Evolutionary conservation across 345 rosid species (phyloP).

Genomic region (Excoecaria cochinchinensis): DNA sequence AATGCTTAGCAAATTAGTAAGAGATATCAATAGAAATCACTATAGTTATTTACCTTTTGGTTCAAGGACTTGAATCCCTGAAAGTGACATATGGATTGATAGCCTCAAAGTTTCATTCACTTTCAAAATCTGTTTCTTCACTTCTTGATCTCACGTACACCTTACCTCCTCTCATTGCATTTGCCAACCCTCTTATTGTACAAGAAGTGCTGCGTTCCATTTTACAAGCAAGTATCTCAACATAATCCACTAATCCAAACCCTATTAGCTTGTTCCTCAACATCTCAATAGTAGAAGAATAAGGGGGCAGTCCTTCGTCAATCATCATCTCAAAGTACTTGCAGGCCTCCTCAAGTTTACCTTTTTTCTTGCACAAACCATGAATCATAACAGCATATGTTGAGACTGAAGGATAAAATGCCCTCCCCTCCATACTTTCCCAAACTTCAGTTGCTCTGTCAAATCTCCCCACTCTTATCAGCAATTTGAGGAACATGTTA

Average conservation of each 20-base stretch:
- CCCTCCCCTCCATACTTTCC: slow-evolving; percentile 62
- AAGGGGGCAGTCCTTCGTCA: slow-evolving; percentile 87
- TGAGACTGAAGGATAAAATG: slow-evolving; percentile 74
- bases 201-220: slow-evolving; percentile 71
- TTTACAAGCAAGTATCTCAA: slow-evolving; percentile 67
- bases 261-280: slow-evolving; percentile 65
- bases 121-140: slow-evolving; percentile 24
- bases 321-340: slow-evolving; percentile 89
- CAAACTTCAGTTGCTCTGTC: slow-evolving; percentile 67
- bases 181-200: slow-evolving; percentile 61
- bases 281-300: slow-evolving; percentile 65
- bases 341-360: slow-evolving; percentile 77
- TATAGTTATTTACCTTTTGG: neutral
- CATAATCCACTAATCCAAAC: slow-evolving; percentile 50
- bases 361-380: slow-evolving; percentile 72
- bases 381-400: slow-evolving; percentile 82
- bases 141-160: slow-evolving; percentile 17
- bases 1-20: neutral
- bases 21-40: neutral
- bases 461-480: slow-evolving; percentile 70
- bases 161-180: slow-evolving; percentile 57
- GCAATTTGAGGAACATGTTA: slow-evolving; percentile 76
- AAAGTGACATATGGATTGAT: neutral
- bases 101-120: slow-evolving; percentile 11
- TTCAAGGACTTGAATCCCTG: neutral